Evolutionary conservation across 768 basidiomycete species (phyloP).

Genomic region (Hemileccinum impolitum): DNA sequence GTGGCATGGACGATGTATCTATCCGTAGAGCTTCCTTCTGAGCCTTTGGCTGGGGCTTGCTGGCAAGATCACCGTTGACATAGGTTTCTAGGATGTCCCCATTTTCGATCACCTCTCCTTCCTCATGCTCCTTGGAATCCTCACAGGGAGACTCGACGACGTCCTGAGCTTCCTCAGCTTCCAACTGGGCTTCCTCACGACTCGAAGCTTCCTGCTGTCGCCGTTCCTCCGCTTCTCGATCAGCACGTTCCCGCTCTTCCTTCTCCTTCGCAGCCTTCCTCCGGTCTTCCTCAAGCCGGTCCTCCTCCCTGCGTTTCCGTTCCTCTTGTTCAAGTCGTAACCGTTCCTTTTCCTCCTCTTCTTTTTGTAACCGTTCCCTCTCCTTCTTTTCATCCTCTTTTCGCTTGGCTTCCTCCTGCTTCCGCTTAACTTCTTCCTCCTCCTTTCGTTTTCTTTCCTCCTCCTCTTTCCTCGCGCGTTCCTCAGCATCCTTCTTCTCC

Average conservation of each 20-base stretch:
- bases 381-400: conserved; percentile 45
- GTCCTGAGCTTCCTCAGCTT: conserved; percentile 36
- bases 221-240: conserved; percentile 34
- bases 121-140: conserved; percentile 45
- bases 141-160: conserved; percentile 37
- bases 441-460: conserved; percentile 38
- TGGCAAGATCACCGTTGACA: conserved; percentile 37
- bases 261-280: conserved; percentile 33
- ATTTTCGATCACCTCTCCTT: conserved; percentile 34
- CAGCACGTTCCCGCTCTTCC: conserved; percentile 41
- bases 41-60: conserved; percentile 34
- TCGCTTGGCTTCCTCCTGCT: conserved; percentile 39
- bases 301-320: conserved; percentile 31
- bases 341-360: conserved; percentile 39
- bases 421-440: conserved; percentile 42
- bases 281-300: conserved; percentile 30
- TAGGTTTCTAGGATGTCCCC: conserved; percentile 27
- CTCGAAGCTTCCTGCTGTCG: conserved; percentile 20
- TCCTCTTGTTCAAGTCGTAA: conserved; percentile 32
- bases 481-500: conserved; percentile 38
- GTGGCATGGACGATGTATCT: conserved; percentile 49
- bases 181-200: conserved; percentile 27
- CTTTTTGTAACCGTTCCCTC: conserved; percentile 35
- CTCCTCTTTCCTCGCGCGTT: conserved; percentile 34
- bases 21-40: conserved; percentile 59